phyloP scores from a whole-genome alignment of 2,329 filamentous ascomycete species.

The Cephalotrichum gorgonifer region DNA sequence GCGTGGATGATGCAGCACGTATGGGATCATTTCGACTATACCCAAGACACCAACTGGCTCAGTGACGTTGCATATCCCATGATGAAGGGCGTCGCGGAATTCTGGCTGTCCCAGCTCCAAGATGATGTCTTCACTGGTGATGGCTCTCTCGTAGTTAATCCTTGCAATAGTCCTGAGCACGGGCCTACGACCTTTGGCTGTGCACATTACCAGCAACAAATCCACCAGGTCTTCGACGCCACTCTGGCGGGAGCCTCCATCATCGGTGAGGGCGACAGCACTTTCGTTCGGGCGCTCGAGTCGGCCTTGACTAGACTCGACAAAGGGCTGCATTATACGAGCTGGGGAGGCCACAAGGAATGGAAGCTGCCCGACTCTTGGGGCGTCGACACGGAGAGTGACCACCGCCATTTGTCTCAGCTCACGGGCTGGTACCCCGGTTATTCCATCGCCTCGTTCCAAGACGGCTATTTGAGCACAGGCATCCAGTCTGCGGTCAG shows the following conservation, averaged over 20 bases:
- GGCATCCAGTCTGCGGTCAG: constrained; percentile 27
- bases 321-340: constrained; percentile 17
- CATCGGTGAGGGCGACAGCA: constrained; percentile 14
- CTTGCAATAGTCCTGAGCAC: constrained; percentile 48
- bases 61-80: constrained; percentile 37
- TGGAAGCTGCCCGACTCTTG: constrained; percentile 22
- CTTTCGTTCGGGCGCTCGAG: constrained; percentile 25
- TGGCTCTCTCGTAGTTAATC: constrained; percentile 42
- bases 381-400: constrained; percentile 14
- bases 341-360: constrained; percentile 21
- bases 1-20: constrained; percentile 54
- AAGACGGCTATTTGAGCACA: constrained; percentile 5
- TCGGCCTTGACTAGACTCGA: constrained; percentile 12
- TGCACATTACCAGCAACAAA: constrained; percentile 41
- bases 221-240: constrained; percentile 30
- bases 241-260: constrained; percentile 17
- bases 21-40: constrained; percentile 46
- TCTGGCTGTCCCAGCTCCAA: constrained; percentile 45
- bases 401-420: constrained; percentile 25
- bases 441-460: constrained; percentile 32
- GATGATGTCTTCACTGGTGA: constrained; percentile 38
- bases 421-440: constrained; percentile 47
- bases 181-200: constrained; percentile 44
- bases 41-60: constrained; percentile 34
- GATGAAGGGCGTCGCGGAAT: constrained; percentile 40